These are phyloP conservation scores for Candida tibetensis DNA, from an alignment of 805 yeast genomes.

Conservation along the genomic window DNA sequence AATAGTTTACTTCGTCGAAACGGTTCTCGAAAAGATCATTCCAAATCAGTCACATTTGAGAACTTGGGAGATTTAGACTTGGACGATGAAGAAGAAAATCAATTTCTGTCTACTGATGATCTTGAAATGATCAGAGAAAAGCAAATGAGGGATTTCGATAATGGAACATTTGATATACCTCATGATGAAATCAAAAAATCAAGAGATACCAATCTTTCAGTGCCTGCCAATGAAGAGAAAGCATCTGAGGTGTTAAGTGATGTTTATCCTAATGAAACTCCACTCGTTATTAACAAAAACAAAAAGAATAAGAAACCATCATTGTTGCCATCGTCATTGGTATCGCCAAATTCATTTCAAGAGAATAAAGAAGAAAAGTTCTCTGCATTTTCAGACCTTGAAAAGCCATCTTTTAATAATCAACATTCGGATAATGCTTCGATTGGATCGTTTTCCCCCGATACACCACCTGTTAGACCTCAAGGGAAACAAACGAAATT, in stretches of 20 bases:
- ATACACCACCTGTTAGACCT: conserved; percentile 27
- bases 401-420: conserved; percentile 1
- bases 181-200: conserved; percentile 17
- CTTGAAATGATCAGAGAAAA: conserved; percentile 16
- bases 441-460: conserved; percentile 39
- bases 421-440: conserved; percentile 20
- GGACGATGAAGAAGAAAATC: conserved; percentile 9
- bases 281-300: conserved; percentile 31
- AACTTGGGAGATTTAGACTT: conserved; percentile 27
- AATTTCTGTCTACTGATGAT: conserved; percentile 13
- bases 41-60: conserved; percentile 42
- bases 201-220: conserved; percentile 1
- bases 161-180: conserved; percentile 19
- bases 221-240: conserved; percentile 22
- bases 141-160: conserved; percentile 14
- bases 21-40: conserved; percentile 6
- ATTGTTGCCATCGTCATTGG: conserved; percentile 4
- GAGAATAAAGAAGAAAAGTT: neutral
- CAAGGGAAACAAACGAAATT: neutral
- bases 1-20: conserved; percentile 6
- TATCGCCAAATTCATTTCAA: neutral
- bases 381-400: neutral
- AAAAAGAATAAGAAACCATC: conserved; percentile 9
- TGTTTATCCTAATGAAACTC: conserved; percentile 31
- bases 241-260: conserved; percentile 44